Base-by-base conservation (phyloP, 129 eudicot genomes). In the sunflower (Helianthus annuus) region DNA sequence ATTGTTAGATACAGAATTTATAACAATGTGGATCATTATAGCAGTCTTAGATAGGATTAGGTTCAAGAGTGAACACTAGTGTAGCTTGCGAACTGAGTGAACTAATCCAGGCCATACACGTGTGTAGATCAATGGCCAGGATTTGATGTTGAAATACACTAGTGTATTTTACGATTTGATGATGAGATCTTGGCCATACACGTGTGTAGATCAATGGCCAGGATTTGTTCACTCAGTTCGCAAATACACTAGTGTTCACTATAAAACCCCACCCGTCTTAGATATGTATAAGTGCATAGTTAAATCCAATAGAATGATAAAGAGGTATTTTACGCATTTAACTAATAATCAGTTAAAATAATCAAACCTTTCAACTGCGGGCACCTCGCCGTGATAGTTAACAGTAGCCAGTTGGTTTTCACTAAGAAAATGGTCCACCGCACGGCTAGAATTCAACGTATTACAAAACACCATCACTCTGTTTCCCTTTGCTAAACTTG, bases 371-470 rank as follows among this genome's bases (percentile, higher is more conserved):
- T 94, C 89, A 61, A 84, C 97, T 17, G 97, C 96, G 0, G 99
- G 99, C 9, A 94, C 99, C 85, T 94, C 99, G 52, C 99, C 99
- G 55, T 94, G 99, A 80, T 94, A 90, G 81, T 90, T 90, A 72
- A 94, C 99, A 27, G 97, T 88, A 72, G 92, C 89, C 14, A 94
- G 74, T 69, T 86, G 91, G 69, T 90, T 94, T 81, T 94, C 99
- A 69, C 66, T 38, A 64, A 94, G 83, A 66, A 87, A 90, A 81
- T 94, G 97, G 77, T 94, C 99, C 63, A 90, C 94, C 7, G 97
- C 99, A 68, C 97, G 99, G 60, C 99, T 90, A 48, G 99, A 94
- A 80, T 83, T 87, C 76, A 90, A 78, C 4, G 99, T 94, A 63
- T 94, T 94, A 62, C 99, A 94, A 76, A 90, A 90, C 52, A 94